Evolutionary conservation across 768 basidiomycete genomes (phyloP).

Genomic region (Rhodotorula kratochvilovae): DNA sequence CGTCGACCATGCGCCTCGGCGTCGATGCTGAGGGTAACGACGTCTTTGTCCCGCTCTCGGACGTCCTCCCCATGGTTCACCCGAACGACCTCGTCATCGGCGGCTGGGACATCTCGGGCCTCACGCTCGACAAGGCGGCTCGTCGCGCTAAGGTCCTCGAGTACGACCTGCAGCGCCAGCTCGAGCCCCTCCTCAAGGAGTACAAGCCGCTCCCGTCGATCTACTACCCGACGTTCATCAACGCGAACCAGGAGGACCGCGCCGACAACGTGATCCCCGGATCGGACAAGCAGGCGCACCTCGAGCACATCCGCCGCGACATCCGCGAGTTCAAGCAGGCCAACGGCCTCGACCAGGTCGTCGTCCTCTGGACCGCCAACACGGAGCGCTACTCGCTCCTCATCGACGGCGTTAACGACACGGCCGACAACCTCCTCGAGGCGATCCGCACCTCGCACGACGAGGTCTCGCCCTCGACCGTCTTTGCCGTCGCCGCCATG

Average conservation of each 20-base stretch:
- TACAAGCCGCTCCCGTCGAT: constrained; percentile 84
- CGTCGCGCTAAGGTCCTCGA: constrained; percentile 85
- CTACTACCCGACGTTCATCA: constrained; percentile 87
- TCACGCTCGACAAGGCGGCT: constrained; percentile 86
- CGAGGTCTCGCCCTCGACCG: constrained; percentile 91
- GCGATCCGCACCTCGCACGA: constrained; percentile 78
- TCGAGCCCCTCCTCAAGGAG: constrained; percentile 74
- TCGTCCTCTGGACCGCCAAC: constrained; percentile 97
- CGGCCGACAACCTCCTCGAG: constrained; percentile 74
- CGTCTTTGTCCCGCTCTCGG: constrained; percentile 83
- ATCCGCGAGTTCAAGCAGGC: constrained; percentile 86
- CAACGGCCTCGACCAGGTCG: constrained; percentile 74
- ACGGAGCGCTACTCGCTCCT: constrained; percentile 96
- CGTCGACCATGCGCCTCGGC: constrained; percentile 89
- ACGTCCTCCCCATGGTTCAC: constrained; percentile 94
- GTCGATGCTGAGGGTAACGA: constrained; percentile 78
- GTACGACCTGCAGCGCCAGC: constrained; percentile 94
- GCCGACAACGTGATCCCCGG: constrained; percentile 91
- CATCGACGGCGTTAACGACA: constrained; percentile 91
- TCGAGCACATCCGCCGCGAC: constrained; percentile 85
- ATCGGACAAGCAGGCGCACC: constrained; percentile 77
- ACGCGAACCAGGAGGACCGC: constrained; percentile 92
- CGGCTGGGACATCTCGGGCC: constrained; percentile 93
- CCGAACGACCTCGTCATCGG: constrained; percentile 94
- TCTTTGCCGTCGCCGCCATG: constrained; percentile 93